Conservation (phyloP, 208 protist species). For the Trichomonas gallinae region DNA sequence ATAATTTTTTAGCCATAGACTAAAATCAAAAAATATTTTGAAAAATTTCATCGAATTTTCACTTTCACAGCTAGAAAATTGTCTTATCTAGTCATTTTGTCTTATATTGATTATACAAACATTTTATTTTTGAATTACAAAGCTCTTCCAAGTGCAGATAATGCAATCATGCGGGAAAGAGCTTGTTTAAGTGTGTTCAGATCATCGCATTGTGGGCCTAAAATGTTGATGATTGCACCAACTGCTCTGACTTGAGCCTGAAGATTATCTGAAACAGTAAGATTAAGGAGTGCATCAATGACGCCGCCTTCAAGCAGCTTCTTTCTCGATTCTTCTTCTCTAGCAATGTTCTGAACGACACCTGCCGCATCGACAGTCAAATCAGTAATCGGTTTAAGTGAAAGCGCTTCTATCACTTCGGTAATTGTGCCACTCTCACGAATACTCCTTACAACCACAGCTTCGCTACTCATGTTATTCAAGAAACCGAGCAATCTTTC, state of each 20-base stretch:
- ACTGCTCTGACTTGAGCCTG: conserved; percentile 13
- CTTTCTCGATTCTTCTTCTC: not conserved
- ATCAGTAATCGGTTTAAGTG: not conserved
- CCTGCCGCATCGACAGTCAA: conserved; percentile 1
- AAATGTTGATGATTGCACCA: not conserved
- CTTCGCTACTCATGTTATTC: conserved; percentile 3
- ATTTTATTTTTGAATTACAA: not conserved
- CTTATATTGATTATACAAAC: too few relatives aligned
- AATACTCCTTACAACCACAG: not conserved
- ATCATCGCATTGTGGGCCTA: not conserved
- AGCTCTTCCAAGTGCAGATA: conserved; percentile 10
- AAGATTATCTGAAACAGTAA: not conserved
- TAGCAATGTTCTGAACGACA: not conserved
- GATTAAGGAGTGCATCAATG: not conserved
- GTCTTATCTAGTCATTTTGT: too few relatives aligned
- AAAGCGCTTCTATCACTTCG: not conserved
- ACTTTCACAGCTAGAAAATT: too few relatives aligned
- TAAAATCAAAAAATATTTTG: too few relatives aligned
- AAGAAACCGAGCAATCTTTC: not conserved
- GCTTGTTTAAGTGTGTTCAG: not conserved
- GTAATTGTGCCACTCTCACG: not conserved
- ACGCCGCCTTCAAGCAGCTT: not conserved
- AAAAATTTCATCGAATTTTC: too few relatives aligned
- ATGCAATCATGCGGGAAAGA: not conserved
- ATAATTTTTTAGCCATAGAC: too few relatives aligned